Evolutionary conservation across 2,329 filamentous ascomycete genomes (phyloP).

Genomic region (Aspergillus luchuensis): DNA sequence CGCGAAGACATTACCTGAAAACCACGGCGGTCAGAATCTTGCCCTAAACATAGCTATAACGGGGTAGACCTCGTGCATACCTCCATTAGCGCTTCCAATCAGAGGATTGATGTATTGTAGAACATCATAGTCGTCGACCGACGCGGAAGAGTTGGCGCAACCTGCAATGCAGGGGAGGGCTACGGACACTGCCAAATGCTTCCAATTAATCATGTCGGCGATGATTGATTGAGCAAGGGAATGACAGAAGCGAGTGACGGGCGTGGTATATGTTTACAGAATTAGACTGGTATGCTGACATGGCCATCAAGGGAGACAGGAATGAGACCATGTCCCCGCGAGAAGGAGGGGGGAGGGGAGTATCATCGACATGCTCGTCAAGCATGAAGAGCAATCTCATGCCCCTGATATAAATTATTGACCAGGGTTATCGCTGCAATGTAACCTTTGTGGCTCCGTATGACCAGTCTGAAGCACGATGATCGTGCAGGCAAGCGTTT

Average conservation of each 20-base stretch:
- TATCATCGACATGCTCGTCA: not conserved
- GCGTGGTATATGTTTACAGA: conserved; percentile 1
- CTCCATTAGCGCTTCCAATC: conserved; percentile 57
- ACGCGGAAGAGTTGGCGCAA: conserved; percentile 16
- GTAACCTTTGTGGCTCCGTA: conserved; percentile 2
- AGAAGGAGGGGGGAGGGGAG: not conserved
- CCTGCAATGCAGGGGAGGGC: conserved; percentile 13
- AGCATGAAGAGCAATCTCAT: not conserved
- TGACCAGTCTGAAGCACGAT: not conserved
- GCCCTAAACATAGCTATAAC: too few relatives aligned
- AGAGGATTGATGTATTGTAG: conserved; percentile 53
- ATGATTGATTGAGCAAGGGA: not conserved
- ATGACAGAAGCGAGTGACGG: not conserved
- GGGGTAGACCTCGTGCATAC: conserved; percentile 20
- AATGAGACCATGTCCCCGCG: not conserved
- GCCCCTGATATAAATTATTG: not conserved
- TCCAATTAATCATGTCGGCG: conserved; percentile 7
- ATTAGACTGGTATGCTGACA: conserved; percentile 1
- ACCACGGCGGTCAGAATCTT: not conserved
- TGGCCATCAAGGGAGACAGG: conserved; percentile 3
- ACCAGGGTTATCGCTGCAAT: not conserved
- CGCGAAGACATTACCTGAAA: conserved; percentile 57
- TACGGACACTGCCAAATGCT: conserved; percentile 8
- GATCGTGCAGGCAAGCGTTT: not conserved
- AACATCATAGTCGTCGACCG: conserved; percentile 40